Evolutionary conservation across 768 basidiomycete genomes (phyloP), one percentile per base, ranked within the genome.

Genomic region (Austroboletus festivus): DNA sequence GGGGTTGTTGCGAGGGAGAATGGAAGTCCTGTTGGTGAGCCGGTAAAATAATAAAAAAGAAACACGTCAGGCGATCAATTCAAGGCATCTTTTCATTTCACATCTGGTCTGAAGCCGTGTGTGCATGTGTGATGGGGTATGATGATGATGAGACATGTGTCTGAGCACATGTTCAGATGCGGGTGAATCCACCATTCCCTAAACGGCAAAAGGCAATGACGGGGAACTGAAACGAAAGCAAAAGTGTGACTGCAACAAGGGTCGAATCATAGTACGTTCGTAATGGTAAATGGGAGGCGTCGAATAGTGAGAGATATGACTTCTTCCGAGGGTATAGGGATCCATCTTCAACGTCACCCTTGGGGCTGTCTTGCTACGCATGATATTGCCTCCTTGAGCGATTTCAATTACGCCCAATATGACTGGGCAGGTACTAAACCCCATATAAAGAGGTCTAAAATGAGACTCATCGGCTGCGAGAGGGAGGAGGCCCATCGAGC

Each of bases 11-110:
- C 12, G 38, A 50, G 26, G 31, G 50, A 55, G 54, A 61, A 61
- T 61, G 60, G 60, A 62, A 62, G 60, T 16, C 46, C 33, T 41
- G 42, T 42, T 33, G 23, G 30, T 23, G 51, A 46, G 60, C 42
- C 47, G 24, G 49, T 38, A 34, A 37, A 44, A 31, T 5, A n/a
- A n/a, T n/a, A n/a, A n/a, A n/a, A 47, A 28, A 28, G 11, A 28
- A 28, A 28, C 26, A 52, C 8, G 43, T 34, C 47, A 52, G 49
- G 58, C 51, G 54, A 57, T 57, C 58, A 53, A 57, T 59, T 50
- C 58, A 50, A 57, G 51, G 51, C 55, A 54, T 61, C 34, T 44
- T 57, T 61, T 61, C 51, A 59, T 59, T 61, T 53, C 24, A 34
- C 31, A 4, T 34, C 11, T 5, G 5, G 5, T 11, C 26, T 28